Base-by-base conservation (phyloP, 2,329 filamentous ascomycete genomes). In the Aureobasidium sp. region DNA sequence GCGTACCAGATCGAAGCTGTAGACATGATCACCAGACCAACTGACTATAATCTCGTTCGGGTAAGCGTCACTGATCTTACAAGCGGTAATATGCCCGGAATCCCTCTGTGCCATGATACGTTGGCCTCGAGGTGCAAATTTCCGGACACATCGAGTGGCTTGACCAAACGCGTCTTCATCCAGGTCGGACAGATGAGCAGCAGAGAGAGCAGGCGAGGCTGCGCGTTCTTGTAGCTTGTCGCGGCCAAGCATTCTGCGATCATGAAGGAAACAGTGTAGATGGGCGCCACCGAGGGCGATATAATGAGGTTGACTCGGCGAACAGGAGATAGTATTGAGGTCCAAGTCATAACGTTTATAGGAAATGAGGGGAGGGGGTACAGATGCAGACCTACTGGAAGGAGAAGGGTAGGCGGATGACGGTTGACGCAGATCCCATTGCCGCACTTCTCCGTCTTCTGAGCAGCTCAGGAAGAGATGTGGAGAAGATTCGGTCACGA, bases 241-340 rank as follows among this genome's bases (percentile, higher is more conserved):
- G 45, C 85, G 78, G 5, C 86, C 85, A 27, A 85, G 75, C 86
- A 88, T 88, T 7, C 86, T 80, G 61, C 86, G 78, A 69, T 88
- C 86, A 68, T 88, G 86, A 36, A 88, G 76, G 68, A 88, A 87
- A 69, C 85, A 87, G 69, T 88, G 84, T 10, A 86, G 76, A 71
- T 88, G 85, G 7, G 83, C 83, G n/a, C 86, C 86, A 48, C 86
- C 86, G 15, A 88, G 74, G 8, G 85, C 86, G 66, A 88, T 88
- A 67, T 88, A 88, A 68, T 88, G 83, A 13, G 86, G 86, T 67
- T 88, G 86, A 54, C 79, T 85, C 4, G 83, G 77, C 7, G 86
- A 86, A 68, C 86, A 88, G 13, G 85, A 88, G 29, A 88, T 86
- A 3, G 83, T 87, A 68, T 88, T 88, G 34, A 88, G 75, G 65